phyloP scores from a whole-genome alignment of 257 asterid genomes.

The Capsicum pubescens region DNA sequence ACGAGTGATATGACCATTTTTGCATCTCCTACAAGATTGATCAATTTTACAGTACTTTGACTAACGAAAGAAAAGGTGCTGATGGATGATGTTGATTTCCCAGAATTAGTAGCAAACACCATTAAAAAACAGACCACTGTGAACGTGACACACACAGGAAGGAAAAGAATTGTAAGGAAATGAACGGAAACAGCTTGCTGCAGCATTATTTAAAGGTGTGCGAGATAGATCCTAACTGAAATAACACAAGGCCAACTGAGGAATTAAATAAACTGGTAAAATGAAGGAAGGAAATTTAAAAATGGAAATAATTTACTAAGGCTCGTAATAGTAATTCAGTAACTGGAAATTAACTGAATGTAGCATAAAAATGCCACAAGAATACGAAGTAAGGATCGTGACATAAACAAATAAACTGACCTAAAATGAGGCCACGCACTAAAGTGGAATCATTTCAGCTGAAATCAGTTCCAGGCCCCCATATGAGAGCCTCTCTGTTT shows the following conservation, averaged over 20 bases:
- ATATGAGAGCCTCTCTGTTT: conserved; percentile 90
- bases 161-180: conserved; percentile 26
- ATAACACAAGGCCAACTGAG: conserved; percentile 35
- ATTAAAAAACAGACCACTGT: background rate
- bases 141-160: conserved; percentile 14
- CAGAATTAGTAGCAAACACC: conserved; percentile 14
- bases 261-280: conserved; percentile 41
- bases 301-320: conserved; percentile 43
- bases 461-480: conserved; percentile 97
- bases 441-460: conserved; percentile 91
- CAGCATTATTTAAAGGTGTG: conserved; percentile 29
- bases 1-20: background rate
- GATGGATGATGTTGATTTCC: conserved; percentile 3
- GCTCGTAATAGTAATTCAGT: conserved; percentile 35
- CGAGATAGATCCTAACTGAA: conserved; percentile 29
- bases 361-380: conserved; percentile 73
- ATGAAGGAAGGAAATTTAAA: conserved; percentile 44
- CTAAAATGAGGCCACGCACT: conserved; percentile 84
- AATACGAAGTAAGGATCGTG: conserved; percentile 56
- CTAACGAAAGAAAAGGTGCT: background rate
- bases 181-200: conserved; percentile 26
- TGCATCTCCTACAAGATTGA: background rate
- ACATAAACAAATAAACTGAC: conserved; percentile 82
- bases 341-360: conserved; percentile 53
- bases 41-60: background rate